These are phyloP conservation scores for Juglanconis juglandina DNA, from an alignment of 2,329 filamentous ascomycete genomes.

Conservation along the genomic window DNA sequence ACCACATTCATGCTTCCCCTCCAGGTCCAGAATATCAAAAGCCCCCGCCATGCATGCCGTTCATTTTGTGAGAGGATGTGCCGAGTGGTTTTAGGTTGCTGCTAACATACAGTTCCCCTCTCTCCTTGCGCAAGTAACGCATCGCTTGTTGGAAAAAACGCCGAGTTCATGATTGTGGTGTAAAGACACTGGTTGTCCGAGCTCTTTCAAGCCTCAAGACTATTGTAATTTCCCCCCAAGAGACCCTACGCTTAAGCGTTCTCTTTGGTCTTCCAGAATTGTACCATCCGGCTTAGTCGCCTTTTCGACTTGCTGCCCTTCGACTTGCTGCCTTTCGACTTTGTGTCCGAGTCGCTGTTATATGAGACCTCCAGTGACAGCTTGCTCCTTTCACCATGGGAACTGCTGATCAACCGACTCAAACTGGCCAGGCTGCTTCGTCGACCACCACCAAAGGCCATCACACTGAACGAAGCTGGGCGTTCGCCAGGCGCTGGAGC, in stretches of 20 bases:
- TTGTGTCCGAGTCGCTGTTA: slow-evolving; percentile 53
- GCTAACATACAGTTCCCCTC: slow-evolving; percentile 16
- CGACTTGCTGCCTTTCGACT: slow-evolving; percentile 32
- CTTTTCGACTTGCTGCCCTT: slow-evolving; percentile 61
- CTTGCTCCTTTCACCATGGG: slow-evolving; percentile 72
- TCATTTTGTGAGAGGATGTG: slow-evolving; percentile 1
- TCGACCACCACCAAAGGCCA: slow-evolving; percentile 65
- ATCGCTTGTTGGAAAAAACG: slow-evolving; percentile 24
- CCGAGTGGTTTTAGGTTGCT: slow-evolving; percentile 2
- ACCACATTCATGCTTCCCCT: slow-evolving; percentile 1
- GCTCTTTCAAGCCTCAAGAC: slow-evolving; percentile 19
- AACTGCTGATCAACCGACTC: slow-evolving; percentile 71
- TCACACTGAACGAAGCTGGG: slow-evolving; percentile 59
- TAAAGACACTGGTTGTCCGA: slow-evolving; percentile 15
- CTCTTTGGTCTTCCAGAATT: slow-evolving; percentile 70
- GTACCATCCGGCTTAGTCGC: slow-evolving; percentile 70
- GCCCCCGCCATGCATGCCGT: background rate
- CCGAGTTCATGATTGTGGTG: slow-evolving; percentile 22
- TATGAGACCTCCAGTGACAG: slow-evolving; percentile 64
- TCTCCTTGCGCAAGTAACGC: slow-evolving; percentile 22
- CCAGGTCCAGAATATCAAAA: slow-evolving; percentile 10
- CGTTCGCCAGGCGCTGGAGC: slow-evolving; percentile 52
- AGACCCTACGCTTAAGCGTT: slow-evolving; percentile 1
- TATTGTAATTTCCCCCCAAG: background rate
- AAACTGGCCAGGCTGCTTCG: slow-evolving; percentile 74